Evolutionary conservation across 805 yeast genomes (phyloP).

Genomic region (Candida ulmi): DNA sequence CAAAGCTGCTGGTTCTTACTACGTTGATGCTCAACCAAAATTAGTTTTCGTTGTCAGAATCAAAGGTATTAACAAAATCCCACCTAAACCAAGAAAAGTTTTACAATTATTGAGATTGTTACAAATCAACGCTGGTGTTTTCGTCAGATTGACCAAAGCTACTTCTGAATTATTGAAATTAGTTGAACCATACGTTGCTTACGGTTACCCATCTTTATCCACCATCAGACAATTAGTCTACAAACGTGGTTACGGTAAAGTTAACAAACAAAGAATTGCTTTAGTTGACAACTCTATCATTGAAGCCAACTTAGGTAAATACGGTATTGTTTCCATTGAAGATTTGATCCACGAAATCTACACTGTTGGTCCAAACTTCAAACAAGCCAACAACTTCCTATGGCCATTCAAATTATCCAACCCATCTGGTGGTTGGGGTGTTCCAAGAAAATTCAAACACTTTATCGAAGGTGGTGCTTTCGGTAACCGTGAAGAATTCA

Average conservation of each 20-base stretch:
- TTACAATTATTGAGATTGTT: slow-evolving; percentile 88
- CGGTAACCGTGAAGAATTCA: slow-evolving; percentile 97
- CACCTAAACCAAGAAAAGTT: slow-evolving; percentile 99
- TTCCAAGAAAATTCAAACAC: slow-evolving; percentile 93
- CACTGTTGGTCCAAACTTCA: slow-evolving; percentile 98
- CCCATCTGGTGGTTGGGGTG: slow-evolving; percentile 98
- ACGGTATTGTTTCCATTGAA: slow-evolving; percentile 88
- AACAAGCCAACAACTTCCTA: slow-evolving; percentile 96
- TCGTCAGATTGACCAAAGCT: slow-evolving; percentile 94
- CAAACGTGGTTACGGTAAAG: slow-evolving; percentile 98
- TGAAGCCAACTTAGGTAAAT: slow-evolving; percentile 85
- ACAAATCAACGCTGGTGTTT: slow-evolving; percentile 93
- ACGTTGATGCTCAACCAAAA: slow-evolving; percentile 91
- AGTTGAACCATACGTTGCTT: slow-evolving; percentile 95
- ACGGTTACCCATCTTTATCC: slow-evolving; percentile 94
- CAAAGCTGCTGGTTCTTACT: slow-evolving; percentile 89
- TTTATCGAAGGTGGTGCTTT: slow-evolving; percentile 97
- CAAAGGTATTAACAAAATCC: slow-evolving; percentile 98
- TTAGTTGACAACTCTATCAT: slow-evolving; percentile 82
- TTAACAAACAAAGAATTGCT: slow-evolving; percentile 92
- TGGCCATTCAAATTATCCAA: slow-evolving; percentile 97
- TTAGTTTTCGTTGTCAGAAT: slow-evolving; percentile 95
- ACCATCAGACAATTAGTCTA: slow-evolving; percentile 88
- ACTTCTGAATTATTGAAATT: slow-evolving; percentile 86
- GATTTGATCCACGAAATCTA: slow-evolving; percentile 94